Evolutionary conservation across 2,329 filamentous ascomycete species (phyloP), one percentile per base, ranked within the genome.

Genomic region (Penicillium sp.): DNA sequence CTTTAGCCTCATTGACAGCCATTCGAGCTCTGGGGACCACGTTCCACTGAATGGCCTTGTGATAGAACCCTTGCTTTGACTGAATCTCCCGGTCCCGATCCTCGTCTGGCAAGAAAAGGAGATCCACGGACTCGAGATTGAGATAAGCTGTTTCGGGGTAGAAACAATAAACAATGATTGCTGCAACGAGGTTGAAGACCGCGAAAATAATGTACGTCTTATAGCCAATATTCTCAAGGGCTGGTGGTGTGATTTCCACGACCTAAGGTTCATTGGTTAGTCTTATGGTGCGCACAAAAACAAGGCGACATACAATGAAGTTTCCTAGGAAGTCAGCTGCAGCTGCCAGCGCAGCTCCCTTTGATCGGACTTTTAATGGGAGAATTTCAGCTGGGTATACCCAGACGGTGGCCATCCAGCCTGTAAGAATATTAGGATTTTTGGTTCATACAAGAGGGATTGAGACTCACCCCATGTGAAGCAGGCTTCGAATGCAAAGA

Each of bases 141-240:
- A 75, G 65, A 29, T 72, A 72, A 13, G 67, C 65, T 0, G 75
- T 77, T 52, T 77, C 75, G 3, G 72, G 71, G 29, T 69, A 70
- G 58, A 70, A 70, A 48, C 68, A 69, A 52, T 65, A 73, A 7
- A 73, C 66, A 37, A 73, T 68, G 8, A 58, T 58, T 11, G 64
- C 62, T 19, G 61, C 62, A 22, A 69, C 63, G 33, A 63, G 60
- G 44, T 88, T 88, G 74, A 88, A 86, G 46, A 86, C 80, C 11
- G 86, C 86, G 65, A 89, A 89, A 63, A 89, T 83, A 65, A 84
- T 82, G 70, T 88, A 88, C 0, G 85, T 87, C 64, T 84, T 77
- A 73, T 84, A 82, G 16, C 74, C 70, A 59, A 88, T 88, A 55
- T 74, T 82, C 55, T 80, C 73, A 60, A 87, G 84, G 1, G 83